Evolutionary conservation across 352 stramenopile genomes (phyloP), one percentile per base, ranked within the genome.

Genomic region (Globisporangium emineosum): DNA sequence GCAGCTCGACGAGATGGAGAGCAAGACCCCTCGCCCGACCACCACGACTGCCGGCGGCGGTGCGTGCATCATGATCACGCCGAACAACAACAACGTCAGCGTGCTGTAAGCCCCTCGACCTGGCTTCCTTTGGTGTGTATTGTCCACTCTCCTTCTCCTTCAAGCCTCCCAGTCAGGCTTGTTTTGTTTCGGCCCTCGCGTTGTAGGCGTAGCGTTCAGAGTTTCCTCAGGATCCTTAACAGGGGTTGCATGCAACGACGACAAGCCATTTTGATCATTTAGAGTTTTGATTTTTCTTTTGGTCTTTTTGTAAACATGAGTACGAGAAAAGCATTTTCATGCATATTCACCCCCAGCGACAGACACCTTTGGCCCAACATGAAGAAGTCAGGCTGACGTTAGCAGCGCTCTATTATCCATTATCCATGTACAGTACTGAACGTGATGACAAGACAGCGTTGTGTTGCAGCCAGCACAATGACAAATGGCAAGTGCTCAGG

Each of bases 1-100:
- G 42, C 32, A 70, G 56, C 67, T 91, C 23, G 81, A 91, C 30
- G 81, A 71, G 33, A 64, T 91, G 35, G 79, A 91, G 57, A 73
- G 61, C 49, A 91, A 91, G 75, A 86, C 75, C 0, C 79, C 81
- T 33, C 66, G 57, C 1, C 71, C 53, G 1, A 43, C 54, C 17
- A 67, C 62, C n/a, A 58, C 72, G 0, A 70, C 68, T 25, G 77
- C 60, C 23, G 70, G 76, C 19, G 60, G 69, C n/a, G 69, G 71
- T 5, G 65, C 64, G 43, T 64, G 76, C 50, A 75, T 72, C 57
- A 76, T 90, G 64, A 73, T 79, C 66, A 90, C 81, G 7, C 81
- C 79, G 21, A 71, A 77, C 35, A 73, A 86, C 57, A 82, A 67
- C 54, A 67, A 67, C 62, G 62, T 67, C 17, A 67, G 62, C 45